A percentile compares a stretch with the other conserved stretches of the same genome.
Evolutionary conservation across 768 basidiomycete genomes (phyloP).

Genomic region (Dendrothele bispora): DNA sequence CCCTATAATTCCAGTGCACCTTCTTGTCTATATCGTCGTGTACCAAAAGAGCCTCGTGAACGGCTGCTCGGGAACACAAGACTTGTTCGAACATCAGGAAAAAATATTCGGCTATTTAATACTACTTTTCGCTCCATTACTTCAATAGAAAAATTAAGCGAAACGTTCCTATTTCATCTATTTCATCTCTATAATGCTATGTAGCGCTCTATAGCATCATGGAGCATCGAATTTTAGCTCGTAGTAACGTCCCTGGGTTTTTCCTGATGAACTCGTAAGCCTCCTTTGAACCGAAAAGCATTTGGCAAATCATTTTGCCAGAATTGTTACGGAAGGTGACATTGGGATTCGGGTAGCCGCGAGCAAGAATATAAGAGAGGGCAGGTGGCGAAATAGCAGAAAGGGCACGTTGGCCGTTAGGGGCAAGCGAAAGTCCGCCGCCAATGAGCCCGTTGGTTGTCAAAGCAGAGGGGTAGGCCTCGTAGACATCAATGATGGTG

Average conservation of each 20-base stretch:
- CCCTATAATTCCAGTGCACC: neutral
- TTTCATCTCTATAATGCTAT: too few species aligned
- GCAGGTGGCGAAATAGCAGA: neutral
- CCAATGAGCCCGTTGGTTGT: neutral
- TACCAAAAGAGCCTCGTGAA: neutral
- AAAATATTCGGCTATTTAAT: too few species aligned
- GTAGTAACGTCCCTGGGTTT: too few species aligned
- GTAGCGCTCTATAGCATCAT: too few species aligned
- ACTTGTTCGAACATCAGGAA: neutral
- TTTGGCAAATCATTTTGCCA: neutral
- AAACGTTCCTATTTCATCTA: too few species aligned
- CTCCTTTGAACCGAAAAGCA: constrained; percentile 1
- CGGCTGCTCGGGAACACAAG: neutral
- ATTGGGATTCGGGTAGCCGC: neutral
- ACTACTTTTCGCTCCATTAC: too few species aligned
- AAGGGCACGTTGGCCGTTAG: neutral
- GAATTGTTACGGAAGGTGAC: neutral
- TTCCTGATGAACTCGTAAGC: constrained; percentile 3
- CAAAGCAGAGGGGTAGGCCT: constrained; percentile 2
- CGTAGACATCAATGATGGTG: constrained; percentile 1
- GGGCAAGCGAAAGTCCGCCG: neutral
- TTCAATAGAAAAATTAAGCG: too few species aligned
- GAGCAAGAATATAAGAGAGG: neutral
- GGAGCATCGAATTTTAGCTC: too few species aligned
- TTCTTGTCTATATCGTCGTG: neutral